These are phyloP conservation scores for Sequoiadendron giganteum DNA, from an alignment of 75 land plant genomes.

Conservation along the genomic window DNA sequence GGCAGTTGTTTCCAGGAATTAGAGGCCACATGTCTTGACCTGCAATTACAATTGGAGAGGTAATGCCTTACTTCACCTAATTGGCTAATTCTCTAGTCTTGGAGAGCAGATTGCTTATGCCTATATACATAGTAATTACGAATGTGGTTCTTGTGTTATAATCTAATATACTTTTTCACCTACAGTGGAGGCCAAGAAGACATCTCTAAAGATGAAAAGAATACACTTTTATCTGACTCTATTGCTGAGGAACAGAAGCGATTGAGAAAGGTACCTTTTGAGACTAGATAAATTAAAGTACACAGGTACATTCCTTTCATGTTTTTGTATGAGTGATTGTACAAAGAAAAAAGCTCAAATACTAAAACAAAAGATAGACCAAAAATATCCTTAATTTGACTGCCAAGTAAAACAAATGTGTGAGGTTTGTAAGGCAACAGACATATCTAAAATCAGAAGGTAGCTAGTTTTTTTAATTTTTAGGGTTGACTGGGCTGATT, in stretches of 20 bases:
- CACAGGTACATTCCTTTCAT: background rate
- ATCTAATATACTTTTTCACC: background rate
- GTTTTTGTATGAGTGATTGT: background rate
- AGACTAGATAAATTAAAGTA: background rate
- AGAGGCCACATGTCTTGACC: slow-evolving; percentile 62
- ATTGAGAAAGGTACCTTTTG: slow-evolving; percentile 2
- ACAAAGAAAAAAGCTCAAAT: background rate
- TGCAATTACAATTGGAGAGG: slow-evolving; percentile 72
- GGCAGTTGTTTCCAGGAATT: slow-evolving; percentile 46
- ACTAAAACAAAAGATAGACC: background rate
- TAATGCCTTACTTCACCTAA: slow-evolving; percentile 13
- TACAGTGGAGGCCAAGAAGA: slow-evolving; percentile 5
- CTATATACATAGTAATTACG: background rate
- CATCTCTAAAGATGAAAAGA: background rate
- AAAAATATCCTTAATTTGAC: background rate
- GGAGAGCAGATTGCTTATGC: background rate
- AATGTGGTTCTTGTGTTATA: background rate
- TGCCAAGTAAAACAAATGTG: background rate
- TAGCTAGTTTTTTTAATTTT: no score
- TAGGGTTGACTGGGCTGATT: no score
- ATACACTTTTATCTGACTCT: background rate
- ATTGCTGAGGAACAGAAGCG: background rate
- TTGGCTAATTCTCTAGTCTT: background rate
- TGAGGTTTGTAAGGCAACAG: background rate
- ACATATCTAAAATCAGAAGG: background rate